Evolutionary conservation across 768 basidiomycete species (phyloP).

Genomic region (Serendipita sp.): DNA sequence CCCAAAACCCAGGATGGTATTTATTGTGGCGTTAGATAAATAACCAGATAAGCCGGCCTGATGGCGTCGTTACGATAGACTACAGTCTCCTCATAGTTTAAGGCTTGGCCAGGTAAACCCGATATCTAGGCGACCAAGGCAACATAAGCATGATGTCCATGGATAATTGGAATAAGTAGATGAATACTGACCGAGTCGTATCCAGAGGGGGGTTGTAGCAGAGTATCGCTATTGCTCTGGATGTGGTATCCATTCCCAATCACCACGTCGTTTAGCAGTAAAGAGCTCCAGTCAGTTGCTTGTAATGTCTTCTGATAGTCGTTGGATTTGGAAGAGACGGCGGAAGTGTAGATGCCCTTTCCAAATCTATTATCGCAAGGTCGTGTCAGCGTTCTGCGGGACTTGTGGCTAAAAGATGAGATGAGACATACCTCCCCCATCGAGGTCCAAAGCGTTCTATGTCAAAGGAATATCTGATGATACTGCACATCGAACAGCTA

Average conservation of each 20-base stretch:
- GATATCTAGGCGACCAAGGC: conserved; percentile 25
- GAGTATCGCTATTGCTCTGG: conserved; percentile 30
- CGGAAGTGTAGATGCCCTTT: conserved; percentile 49
- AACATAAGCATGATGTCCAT: conserved; percentile 2
- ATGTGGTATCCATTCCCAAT: conserved; percentile 41
- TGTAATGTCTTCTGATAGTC: conserved; percentile 37
- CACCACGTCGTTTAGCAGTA: conserved; percentile 46
- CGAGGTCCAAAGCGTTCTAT: conserved; percentile 35
- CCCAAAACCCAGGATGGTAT: no score
- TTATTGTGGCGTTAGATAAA: conserved; percentile 24
- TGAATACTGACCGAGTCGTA: conserved; percentile 36
- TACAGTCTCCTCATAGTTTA: conserved; percentile 56
- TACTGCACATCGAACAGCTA: conserved; percentile 38
- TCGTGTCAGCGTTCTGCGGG: conserved; percentile 25
- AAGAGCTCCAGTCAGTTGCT: conserved; percentile 29
- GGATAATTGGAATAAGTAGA: background rate
- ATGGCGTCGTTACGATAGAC: conserved; percentile 52
- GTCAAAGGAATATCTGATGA: conserved; percentile 45
- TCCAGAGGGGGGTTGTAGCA: conserved; percentile 37
- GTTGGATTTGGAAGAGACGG: conserved; percentile 55
- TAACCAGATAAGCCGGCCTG: conserved; percentile 48
- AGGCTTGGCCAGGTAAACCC: conserved; percentile 44
- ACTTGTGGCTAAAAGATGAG: conserved; percentile 38
- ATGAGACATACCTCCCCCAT: background rate
- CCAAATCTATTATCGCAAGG: conserved; percentile 32